Evolutionary conservation across 371 early-diverging fungal genomes (phyloP), one percentile per base, ranked within the genome.

Genomic region (Apophysomyces sp.): DNA sequence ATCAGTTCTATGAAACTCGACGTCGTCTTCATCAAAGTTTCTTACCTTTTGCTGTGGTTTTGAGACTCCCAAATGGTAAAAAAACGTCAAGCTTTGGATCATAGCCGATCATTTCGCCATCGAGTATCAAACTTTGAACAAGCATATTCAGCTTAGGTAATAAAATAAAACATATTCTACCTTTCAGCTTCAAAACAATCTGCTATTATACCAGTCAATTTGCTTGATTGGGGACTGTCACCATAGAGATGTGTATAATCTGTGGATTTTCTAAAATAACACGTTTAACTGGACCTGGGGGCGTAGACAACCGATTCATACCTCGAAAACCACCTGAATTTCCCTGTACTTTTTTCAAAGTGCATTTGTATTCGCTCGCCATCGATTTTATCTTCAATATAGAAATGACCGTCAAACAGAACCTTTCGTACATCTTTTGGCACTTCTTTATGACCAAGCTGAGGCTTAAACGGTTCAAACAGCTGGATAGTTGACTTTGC

Each of bases 351-450:
- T 68, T 67, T 40, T 74, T 82, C 76, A 71, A 82, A 79, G 60
- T 93, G 92, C 69, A 91, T 70, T 57, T 89, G 87, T 3, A 89
- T 80, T 32, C 93, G 78, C 60, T 92, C 92, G 1, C 93, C 93
- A 61, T 93, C 93, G 2, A 90, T 67, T 62, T 93, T 93, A 44
- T 89, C 85, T 68, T 93, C 89, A 27, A 91, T 86, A 79, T 87
- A 91, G 69, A 89, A 92, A 4, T 67, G 51, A 13, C 69, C 65
- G 32, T 78, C 63, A 27, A 69, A 66, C 7, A 66, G 67, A 71
- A 87, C 81, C 2, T 68, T 37, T 54, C 66, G 73, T 15, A 81
- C 67, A 26, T 79, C 78, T 32, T 71, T 80, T 12, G 78, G 63
- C 9, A 69, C 71, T 7, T 73, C 75, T 21, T 57, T 70, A 11